These are phyloP conservation scores for Suillus sp. DNA, from an alignment of 768 basidiomycete species.

Conservation along the genomic window DNA sequence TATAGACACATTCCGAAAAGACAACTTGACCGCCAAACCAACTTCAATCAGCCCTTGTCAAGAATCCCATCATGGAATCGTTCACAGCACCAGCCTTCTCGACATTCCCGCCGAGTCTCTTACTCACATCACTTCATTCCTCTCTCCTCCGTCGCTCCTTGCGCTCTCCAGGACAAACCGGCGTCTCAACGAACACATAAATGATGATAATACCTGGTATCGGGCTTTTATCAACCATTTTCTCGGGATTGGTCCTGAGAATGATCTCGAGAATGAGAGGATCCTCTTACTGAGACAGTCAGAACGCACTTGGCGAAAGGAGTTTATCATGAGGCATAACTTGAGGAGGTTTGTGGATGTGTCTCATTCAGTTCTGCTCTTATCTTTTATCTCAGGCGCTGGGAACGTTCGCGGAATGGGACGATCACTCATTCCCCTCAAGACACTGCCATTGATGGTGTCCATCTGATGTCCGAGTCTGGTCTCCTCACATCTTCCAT, in stretches of 20 bases:
- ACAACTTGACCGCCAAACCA: slow-evolving; percentile 35
- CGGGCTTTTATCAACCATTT: slow-evolving; percentile 72
- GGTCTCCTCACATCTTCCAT: slow-evolving; percentile 65
- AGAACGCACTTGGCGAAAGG: slow-evolving; percentile 66
- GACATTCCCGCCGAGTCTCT: slow-evolving; percentile 70
- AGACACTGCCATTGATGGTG: slow-evolving; percentile 53
- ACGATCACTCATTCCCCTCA: slow-evolving; percentile 67
- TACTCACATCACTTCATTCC: slow-evolving; percentile 72
- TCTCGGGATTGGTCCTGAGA: slow-evolving; percentile 67
- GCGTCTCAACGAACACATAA: slow-evolving; percentile 62
- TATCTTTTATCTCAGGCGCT: slow-evolving; percentile 50
- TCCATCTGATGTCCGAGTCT: slow-evolving; percentile 59
- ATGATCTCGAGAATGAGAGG: slow-evolving; percentile 47
- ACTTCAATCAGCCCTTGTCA: slow-evolving; percentile 26
- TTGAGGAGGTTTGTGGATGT: slow-evolving; percentile 49
- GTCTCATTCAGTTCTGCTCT: slow-evolving; percentile 7
- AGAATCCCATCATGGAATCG: slow-evolving; percentile 53
- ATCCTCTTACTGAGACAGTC: slow-evolving; percentile 56
- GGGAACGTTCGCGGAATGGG: slow-evolving; percentile 62
- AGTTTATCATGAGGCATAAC: slow-evolving; percentile 61
- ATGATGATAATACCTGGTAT: slow-evolving; percentile 79
- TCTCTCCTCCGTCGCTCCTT: slow-evolving; percentile 63
- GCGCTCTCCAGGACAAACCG: slow-evolving; percentile 56
- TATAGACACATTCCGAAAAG: slow-evolving; percentile 42
- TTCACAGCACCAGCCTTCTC: slow-evolving; percentile 37